Base-by-base conservation (phyloP, 768 basidiomycete species). In the Cantharellus cinnabarinus region DNA sequence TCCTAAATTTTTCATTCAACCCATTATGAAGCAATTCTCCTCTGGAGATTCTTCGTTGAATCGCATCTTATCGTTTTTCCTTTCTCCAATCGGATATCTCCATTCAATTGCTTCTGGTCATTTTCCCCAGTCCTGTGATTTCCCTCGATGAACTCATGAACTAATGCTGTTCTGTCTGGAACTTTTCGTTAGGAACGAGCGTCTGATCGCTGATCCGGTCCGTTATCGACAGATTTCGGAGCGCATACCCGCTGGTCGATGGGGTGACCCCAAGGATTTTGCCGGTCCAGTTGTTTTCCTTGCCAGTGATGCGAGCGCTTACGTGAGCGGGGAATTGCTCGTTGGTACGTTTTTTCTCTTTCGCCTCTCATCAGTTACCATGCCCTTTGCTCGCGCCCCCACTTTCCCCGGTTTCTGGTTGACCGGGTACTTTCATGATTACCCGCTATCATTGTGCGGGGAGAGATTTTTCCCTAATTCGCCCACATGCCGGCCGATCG, bases 211-310 rank as follows among this genome's bases (percentile, higher is more conserved):
- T 61, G 79, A 85, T 70, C 79, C 80, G n/a, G 72, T 73, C 29
- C 77, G 84, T 50, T 70, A 79, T 34, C 75, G 79, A 38, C 83
- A 85, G 68, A 85, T 87, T 63, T 75, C 80, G 56, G 83, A 83
- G 66, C 75, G 83, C 42, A 85, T 85, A 62, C 83, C 83, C 2
- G 79, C 79, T 14, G 78, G 77, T 7, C 68, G 84, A 59, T 86
- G 84, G 85, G 84, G 83, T 29, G 68, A 73, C 34, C 83, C 83
- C 2, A 71, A 73, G 57, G 85, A 88, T 70, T 83, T 88, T 67
- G 80, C 78, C n/a, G 83, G 83, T 5, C 78, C 80, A 0, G 69
- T 80, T 14, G 77, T 86, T 14, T 88, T 81, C 69, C 75, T 86
- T 29, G 82, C 83, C 10, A 80, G 80, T 62, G 68, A 69, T 53